Base-by-base conservation (phyloP, 805 yeast species). In the Pichia manshurica region DNA sequence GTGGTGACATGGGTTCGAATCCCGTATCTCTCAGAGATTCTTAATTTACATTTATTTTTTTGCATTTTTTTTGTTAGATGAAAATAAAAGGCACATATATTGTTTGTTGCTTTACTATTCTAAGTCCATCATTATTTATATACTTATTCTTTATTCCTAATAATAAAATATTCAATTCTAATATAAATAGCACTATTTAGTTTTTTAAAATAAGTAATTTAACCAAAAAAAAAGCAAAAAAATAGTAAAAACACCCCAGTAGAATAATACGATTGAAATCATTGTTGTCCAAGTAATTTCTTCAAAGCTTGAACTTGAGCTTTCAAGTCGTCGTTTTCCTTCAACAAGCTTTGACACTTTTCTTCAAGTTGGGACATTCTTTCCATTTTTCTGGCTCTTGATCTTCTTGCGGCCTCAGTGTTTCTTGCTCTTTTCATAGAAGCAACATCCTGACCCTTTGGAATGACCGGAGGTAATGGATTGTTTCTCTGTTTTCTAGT, bases 351-450 rank as follows among this genome's bases (percentile, higher is more conserved):
- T 55, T 82, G 87, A 46, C 89, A 93, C 65, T 79, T 81, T 21
- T 67, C 78, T 68, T 90, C 97, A 63, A 90, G 72, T 64, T 87
- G 91, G 51, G 68, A 59, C 87, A 90, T 85, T 66, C 95, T 79
- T 65, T 86, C 86, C 82, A 85, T 81, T 68, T 90, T 88, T 65
- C 96, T 81, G 21, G 96, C 96, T 61, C 97, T 76, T 23, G 96
- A 88, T 62, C 96, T 79, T 67, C 97, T 81, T 7, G 97, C 97
- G 56, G 98, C 97, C 64, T 89, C 96, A n/a, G 91, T 91, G 76
- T 93, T 91, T 68, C 91, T 82, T 8, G 98, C 98, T 64, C 98
- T 82, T 72, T 91, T 91, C 59, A 85, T 65, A 40, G 87, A 78
- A 48, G 75, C 77, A n/a, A 83, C 78, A 65, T 89, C 96, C 42